Evolutionary conservation across 2,329 filamentous ascomycete species (phyloP), one percentile per base, ranked within the genome.

Genomic region (Colletotrichum sansevieriae): DNA sequence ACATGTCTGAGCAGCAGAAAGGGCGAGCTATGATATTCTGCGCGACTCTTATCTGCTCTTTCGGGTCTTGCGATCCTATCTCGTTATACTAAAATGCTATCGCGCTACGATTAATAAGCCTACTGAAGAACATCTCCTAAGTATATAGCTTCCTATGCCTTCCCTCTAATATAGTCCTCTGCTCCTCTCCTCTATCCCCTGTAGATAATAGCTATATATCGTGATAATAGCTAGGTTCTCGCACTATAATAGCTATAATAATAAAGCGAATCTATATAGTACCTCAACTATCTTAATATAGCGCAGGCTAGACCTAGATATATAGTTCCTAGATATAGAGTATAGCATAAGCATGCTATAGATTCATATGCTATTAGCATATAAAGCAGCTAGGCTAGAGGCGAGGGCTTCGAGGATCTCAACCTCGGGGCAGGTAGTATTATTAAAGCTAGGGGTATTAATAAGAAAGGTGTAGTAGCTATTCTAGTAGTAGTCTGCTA

Each of bases 401-500:
- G 44, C 44, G 18, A 47, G 4, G 44, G 18, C 9, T 47, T 47
- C 18, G 44, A 47, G 44, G 44, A 47, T 47, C 44, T 47, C 44
- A 12, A 47, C 44, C 18, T 47, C 18, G 18, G 44, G 18, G 10
- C 10, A 12, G 44, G 44, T 12, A 20, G 44, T 47, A 12, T 47
- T 20, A 20, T 47, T 47, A 20, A 47, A 47, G 8, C 44, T 12
- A 6, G 44, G 18, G 44, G 44, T 47, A 20, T 47, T 6, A 12
- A 47, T 22, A 20, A 47, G 44, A 12, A 47, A 47, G 44, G 22
- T 47, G 18, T 20, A 12, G 44, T 20, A 12, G 44, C 44, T 12
- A 20, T 47, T 47, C 44, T 12, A 47, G 18, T 47, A 11, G 44
- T 47, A 47, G 44, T 47, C 44, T 22, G 44, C 44, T 47, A 47